Base-by-base conservation (phyloP, 2,329 filamentous ascomycete genomes). In the Xylaria sp. region DNA sequence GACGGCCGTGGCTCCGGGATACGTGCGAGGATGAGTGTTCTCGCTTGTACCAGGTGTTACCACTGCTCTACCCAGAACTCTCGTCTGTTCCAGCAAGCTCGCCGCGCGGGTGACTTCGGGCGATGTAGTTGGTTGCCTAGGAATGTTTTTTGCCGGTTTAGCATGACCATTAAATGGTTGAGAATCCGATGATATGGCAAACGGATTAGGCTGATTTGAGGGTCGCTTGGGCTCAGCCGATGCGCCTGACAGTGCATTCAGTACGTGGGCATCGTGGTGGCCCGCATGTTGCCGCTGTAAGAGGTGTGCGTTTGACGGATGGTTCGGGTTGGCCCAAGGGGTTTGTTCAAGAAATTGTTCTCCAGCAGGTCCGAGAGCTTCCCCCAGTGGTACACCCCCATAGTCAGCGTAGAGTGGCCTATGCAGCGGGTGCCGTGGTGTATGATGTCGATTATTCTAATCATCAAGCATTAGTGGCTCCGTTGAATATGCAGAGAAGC, bases 251-350 rank as follows among this genome's bases (percentile, higher is more conserved):
- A 73, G 35, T 17, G 66, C 62, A 53, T 60, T 51, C 40, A 69
- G 58, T 52, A 59, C 17, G 52, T 64, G 66, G 1, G 64, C 9
- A 35, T 77, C 73, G 17, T 78, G 77, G 49, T 78, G 76, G 27
- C 66, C 70, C 4, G 76, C 72, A 51, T 76, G 72, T 61, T 81
- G 79, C 40, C 77, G 73, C 53, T 78, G 77, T 38, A 77, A 64
- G 61, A 77, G 67, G 68, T 75, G 73, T 15, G 74, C 76, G 72
- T 92, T 88, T 9, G 87, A 84, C 6, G 90, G 88, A 72, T 92
- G 89, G 68, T 94, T 91, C 17, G 93, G 92, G 73, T 96, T 96
- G 35, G 93, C 92, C 93, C 93, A 97, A 1, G 93, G 90, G 4
- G 91, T 96, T 68, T 94, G 89, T 71, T 96, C 91, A 57, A 96